Percentiles rank a stretch among this genome's conserved stretches.
These are phyloP conservation scores for Lumnitzera racemosa DNA, from an alignment of 345 rosid species.

Conservation along the genomic window DNA sequence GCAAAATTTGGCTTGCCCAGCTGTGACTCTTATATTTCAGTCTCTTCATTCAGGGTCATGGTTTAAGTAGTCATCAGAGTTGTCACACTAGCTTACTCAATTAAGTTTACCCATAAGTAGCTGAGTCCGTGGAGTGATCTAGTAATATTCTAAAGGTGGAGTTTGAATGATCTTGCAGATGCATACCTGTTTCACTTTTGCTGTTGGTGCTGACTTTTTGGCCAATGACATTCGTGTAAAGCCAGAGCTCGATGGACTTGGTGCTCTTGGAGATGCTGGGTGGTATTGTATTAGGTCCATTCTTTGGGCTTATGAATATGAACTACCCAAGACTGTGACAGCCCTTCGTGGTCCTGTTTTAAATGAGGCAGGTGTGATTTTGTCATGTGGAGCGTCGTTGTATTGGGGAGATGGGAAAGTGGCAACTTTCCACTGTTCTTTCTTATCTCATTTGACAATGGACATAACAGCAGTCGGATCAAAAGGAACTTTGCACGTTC, in stretches of 20 bases:
- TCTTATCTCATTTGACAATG: slow-evolving; percentile 67
- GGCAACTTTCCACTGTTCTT: slow-evolving; percentile 68
- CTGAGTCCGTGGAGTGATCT: too few relatives aligned
- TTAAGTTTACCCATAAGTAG: background rate
- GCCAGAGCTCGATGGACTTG: slow-evolving; percentile 77
- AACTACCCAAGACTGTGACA: slow-evolving; percentile 51
- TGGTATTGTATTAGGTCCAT: slow-evolving; percentile 68
- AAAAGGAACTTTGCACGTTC: slow-evolving; percentile 51
- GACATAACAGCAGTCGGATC: slow-evolving; percentile 62
- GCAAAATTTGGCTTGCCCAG: too few relatives aligned
- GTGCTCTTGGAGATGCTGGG: slow-evolving; percentile 86
- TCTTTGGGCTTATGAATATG: slow-evolving; percentile 49
- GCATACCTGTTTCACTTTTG: slow-evolving; percentile 51
- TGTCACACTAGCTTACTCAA: too few relatives aligned
- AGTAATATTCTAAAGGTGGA: background rate
- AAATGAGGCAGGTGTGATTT: slow-evolving; percentile 55
- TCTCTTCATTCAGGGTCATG: too few relatives aligned
- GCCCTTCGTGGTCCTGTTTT: slow-evolving; percentile 43
- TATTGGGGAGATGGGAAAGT: slow-evolving; percentile 57
- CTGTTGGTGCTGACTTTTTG: slow-evolving; percentile 41
- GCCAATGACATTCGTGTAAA: slow-evolving; percentile 67
- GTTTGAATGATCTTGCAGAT: slow-evolving; percentile 25
- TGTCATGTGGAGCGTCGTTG: slow-evolving; percentile 65
- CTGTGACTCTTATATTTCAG: too few relatives aligned
- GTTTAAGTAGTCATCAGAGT: too few relatives aligned